phyloP scores from a whole-genome alignment of 1,284 basidiomycete species.

The Austroboletus novae-zelandiae region DNA sequence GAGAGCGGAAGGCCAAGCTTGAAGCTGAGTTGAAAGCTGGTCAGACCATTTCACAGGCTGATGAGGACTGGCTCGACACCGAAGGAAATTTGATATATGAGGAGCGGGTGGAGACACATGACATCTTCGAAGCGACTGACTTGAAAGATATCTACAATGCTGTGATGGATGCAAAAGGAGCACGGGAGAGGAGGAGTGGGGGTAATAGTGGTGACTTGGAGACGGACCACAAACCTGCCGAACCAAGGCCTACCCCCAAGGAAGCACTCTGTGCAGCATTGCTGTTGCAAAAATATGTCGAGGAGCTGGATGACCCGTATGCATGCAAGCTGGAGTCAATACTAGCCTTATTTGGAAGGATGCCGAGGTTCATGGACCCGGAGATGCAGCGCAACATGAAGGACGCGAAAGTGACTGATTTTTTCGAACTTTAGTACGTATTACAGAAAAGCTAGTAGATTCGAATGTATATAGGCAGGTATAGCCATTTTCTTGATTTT shows the following conservation, averaged over 20 bases:
- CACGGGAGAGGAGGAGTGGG: neutral
- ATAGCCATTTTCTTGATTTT: too few species aligned
- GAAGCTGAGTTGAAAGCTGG: slow-evolving; percentile 4
- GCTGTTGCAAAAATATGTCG: neutral
- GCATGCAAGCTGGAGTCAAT: neutral
- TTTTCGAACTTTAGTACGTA: neutral
- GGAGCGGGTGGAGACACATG: neutral
- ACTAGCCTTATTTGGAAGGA: neutral
- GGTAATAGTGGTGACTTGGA: neutral
- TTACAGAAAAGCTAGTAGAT: too few species aligned
- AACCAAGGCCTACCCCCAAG: neutral
- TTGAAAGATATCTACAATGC: neutral
- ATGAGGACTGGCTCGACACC: slow-evolving; percentile 8
- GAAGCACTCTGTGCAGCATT: neutral
- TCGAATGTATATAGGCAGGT: too few species aligned
- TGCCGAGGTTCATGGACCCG: neutral
- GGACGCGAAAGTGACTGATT: neutral
- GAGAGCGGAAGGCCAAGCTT: neutral
- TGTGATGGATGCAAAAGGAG: neutral
- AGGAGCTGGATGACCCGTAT: neutral
- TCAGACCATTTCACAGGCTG: neutral
- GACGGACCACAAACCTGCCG: neutral
- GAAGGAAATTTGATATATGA: slow-evolving; percentile 8
- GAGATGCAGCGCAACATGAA: neutral
- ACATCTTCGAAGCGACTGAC: too few species aligned